Conservation (phyloP, 2,329 filamentous ascomycete species). For the Ophiocordyceps polyrhachis-furcata region DNA sequence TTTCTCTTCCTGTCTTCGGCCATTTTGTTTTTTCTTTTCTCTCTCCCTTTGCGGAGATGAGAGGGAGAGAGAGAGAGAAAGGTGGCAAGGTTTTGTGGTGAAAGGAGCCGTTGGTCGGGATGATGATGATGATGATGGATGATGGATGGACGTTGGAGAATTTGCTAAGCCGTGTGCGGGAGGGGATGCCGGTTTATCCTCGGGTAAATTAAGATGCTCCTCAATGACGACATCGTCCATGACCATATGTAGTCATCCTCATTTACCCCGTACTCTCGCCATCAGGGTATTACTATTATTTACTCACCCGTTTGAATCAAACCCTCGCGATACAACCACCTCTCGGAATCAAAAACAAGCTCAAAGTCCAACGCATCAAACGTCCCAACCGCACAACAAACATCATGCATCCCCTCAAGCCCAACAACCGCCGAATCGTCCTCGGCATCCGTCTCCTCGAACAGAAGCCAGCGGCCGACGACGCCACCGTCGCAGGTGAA, state of each 20-base stretch:
- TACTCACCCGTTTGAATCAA: too few relatives aligned
- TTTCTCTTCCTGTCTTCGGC: slow-evolving; percentile 36
- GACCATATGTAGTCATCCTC: too few relatives aligned
- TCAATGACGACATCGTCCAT: neutral
- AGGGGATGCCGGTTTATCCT: too few relatives aligned
- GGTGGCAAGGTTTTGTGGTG: too few relatives aligned
- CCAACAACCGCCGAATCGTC: slow-evolving; percentile 45
- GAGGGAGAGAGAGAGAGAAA: too few relatives aligned
- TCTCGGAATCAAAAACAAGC: slow-evolving; percentile 38
- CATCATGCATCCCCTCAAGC: slow-evolving; percentile 50
- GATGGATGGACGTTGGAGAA: too few relatives aligned
- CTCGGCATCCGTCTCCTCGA: slow-evolving; percentile 52
- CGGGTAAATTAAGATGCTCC: too few relatives aligned
- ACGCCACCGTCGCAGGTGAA: slow-evolving; percentile 48
- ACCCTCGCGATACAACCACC: slow-evolving; percentile 33
- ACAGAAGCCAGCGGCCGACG: slow-evolving; percentile 48
- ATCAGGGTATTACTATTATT: too few relatives aligned
- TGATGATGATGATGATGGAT: too few relatives aligned
- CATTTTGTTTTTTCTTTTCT: slow-evolving; percentile 17
- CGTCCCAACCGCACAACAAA: slow-evolving; percentile 52
- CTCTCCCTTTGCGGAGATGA: neutral
- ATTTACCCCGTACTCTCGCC: too few relatives aligned
- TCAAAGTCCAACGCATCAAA: slow-evolving; percentile 53
- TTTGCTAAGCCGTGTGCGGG: too few relatives aligned
- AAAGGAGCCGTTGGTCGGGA: too few relatives aligned